phyloP scores from a whole-genome alignment of 2,329 filamentous ascomycete species.

The Ambrosiella cleistominuta region DNA sequence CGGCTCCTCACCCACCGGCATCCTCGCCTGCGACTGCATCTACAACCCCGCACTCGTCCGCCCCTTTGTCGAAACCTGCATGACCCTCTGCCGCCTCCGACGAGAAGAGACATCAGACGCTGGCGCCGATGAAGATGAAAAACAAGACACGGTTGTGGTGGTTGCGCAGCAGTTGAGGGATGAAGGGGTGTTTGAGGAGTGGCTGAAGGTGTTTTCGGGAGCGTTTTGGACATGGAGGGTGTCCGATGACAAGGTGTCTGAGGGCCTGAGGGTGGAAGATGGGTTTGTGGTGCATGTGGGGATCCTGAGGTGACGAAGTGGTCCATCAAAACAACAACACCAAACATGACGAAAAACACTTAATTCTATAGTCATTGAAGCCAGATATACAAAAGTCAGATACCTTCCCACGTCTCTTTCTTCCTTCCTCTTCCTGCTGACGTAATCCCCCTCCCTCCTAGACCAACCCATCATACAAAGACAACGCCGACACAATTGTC shows the following conservation, averaged over 20 bases:
- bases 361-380: background rate
- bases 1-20: background rate
- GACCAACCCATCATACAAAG: constrained; percentile 88
- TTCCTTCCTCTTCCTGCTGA: background rate
- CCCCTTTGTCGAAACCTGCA: constrained; percentile 68
- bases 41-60: constrained; percentile 79
- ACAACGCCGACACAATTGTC: constrained; percentile 93
- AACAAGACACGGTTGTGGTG: constrained; percentile 49
- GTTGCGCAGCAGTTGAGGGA: constrained; percentile 80
- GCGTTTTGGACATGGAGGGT: constrained; percentile 63
- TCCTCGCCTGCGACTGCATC: constrained; percentile 83
- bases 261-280: constrained; percentile 40
- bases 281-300: constrained; percentile 77
- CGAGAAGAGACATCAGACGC: constrained; percentile 7
- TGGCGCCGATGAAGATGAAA: constrained; percentile 11
- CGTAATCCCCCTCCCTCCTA: constrained; percentile 22
- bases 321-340: too few species aligned
- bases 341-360: too few species aligned
- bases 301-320: constrained; percentile 28
- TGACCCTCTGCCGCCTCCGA: constrained; percentile 51
- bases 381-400: background rate
- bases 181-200: constrained; percentile 67
- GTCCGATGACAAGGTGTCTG: constrained; percentile 42
- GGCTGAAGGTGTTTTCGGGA: constrained; percentile 50
- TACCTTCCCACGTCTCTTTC: background rate